These are phyloP conservation scores for Lentinula guzmanii DNA, from an alignment of 768 basidiomycete genomes.

Conservation along the genomic window DNA sequence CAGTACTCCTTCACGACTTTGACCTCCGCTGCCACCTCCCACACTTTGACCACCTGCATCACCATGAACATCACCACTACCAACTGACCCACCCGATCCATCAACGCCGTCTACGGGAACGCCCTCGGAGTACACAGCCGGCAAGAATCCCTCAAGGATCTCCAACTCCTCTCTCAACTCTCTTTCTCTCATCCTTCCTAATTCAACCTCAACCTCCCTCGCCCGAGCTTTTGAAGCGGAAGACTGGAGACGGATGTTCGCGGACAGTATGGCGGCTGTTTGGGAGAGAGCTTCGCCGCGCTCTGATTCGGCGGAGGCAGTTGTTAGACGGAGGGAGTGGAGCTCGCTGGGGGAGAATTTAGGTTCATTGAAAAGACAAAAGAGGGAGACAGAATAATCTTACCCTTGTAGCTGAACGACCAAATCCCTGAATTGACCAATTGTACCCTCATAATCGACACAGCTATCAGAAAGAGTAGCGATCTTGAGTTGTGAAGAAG, in stretches of 20 bases:
- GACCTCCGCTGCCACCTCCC: background rate
- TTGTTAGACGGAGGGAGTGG: constrained; percentile 75
- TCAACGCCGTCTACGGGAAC: background rate
- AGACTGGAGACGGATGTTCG: constrained; percentile 92
- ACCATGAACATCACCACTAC: background rate
- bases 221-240: constrained; percentile 88
- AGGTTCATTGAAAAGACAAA: background rate
- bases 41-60: background rate
- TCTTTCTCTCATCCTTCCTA: constrained; percentile 77
- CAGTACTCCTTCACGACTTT: background rate
- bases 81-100: background rate
- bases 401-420: constrained; percentile 81
- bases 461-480: constrained; percentile 72
- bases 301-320: constrained; percentile 78
- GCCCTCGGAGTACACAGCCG: constrained; percentile 79
- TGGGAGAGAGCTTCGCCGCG: constrained; percentile 81
- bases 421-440: constrained; percentile 88
- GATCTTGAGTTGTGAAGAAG: constrained; percentile 33
- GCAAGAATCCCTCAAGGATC: constrained; percentile 89
- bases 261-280: constrained; percentile 88
- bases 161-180: constrained; percentile 75
- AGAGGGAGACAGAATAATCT: constrained; percentile 12
- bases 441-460: constrained; percentile 82
- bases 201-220: constrained; percentile 82
- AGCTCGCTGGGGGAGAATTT: constrained; percentile 57